phyloP scores from a whole-genome alignment of 2,329 filamentous ascomycete genomes.

The Aureobasidium sp. region DNA sequence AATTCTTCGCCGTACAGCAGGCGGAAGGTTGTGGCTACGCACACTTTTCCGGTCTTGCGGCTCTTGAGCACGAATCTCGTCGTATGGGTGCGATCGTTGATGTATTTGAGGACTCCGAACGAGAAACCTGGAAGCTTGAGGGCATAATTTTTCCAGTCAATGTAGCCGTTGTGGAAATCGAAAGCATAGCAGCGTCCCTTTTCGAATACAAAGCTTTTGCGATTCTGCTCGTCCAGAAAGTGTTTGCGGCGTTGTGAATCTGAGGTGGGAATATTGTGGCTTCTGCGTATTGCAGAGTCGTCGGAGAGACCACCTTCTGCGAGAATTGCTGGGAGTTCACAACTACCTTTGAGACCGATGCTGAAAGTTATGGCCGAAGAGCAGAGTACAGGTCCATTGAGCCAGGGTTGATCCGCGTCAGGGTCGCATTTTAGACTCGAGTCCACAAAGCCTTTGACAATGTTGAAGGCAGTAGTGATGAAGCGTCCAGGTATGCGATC shows the following conservation, averaged over 20 bases:
- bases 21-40: constrained; percentile 40
- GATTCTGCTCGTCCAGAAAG: constrained; percentile 32
- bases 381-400: constrained; percentile 61
- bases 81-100: constrained; percentile 40
- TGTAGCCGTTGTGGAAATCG: constrained; percentile 44
- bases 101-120: constrained; percentile 39
- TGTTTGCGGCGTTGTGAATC: constrained; percentile 39
- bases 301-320: constrained; percentile 37
- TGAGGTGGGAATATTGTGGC: constrained; percentile 30
- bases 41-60: constrained; percentile 33
- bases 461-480: constrained; percentile 64
- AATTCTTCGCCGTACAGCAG: constrained; percentile 39
- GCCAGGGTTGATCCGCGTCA: constrained; percentile 75
- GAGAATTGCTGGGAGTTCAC: constrained; percentile 23
- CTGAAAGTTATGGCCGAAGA: constrained; percentile 9
- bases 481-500: constrained; percentile 80
- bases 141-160: constrained; percentile 41
- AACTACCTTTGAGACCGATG: constrained; percentile 20
- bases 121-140: constrained; percentile 40
- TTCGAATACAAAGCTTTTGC: constrained; percentile 36
- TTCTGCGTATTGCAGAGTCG: constrained; percentile 28
- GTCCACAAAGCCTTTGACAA: constrained; percentile 86
- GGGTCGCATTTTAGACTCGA: constrained; percentile 83
- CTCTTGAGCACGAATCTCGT: constrained; percentile 42
- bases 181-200: constrained; percentile 37